Percentiles rank a stretch among this genome's conserved stretches.
phyloP scores from a whole-genome alignment of 495 filamentous ascomycete genomes.

The Aspergillus hancockii region DNA sequence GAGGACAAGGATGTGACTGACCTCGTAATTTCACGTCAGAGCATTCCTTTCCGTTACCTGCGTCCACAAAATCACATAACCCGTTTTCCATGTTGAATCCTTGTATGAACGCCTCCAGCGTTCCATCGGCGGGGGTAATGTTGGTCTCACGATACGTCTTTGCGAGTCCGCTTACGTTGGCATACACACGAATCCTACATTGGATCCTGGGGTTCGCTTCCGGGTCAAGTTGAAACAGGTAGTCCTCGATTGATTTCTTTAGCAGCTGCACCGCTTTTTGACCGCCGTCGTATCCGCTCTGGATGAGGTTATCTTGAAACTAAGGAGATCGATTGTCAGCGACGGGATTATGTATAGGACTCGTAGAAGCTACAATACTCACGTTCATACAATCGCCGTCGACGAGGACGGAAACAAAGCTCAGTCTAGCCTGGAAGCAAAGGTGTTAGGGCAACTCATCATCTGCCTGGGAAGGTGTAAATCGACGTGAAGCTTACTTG shows the following conservation, averaged over 20 bases:
- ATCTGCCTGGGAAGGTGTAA: not conserved
- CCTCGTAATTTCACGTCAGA: conserved; percentile 34
- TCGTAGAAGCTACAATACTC: not conserved
- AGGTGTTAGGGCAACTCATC: not conserved
- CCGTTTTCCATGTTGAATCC: conserved; percentile 34
- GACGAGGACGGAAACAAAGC: conserved; percentile 31
- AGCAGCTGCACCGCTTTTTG: conserved; percentile 24
- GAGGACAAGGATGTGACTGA: conserved; percentile 7
- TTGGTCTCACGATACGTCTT: conserved; percentile 24
- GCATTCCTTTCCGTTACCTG: conserved; percentile 36
- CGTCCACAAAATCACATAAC: conserved; percentile 35
- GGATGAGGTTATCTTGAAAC: conserved; percentile 24
- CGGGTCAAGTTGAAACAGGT: conserved; percentile 11
- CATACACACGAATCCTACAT: conserved; percentile 30
- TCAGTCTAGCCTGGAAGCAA: conserved; percentile 17
- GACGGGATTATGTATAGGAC: not conserved
- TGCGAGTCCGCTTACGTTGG: conserved; percentile 30
- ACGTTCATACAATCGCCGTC: conserved; percentile 39
- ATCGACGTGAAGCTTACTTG: not conserved
- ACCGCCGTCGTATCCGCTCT: conserved; percentile 25
- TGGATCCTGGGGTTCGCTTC: conserved; percentile 17
- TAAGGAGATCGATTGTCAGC: not conserved
- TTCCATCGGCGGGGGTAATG: conserved; percentile 14
- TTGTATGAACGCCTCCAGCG: conserved; percentile 26
- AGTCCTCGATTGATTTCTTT: conserved; percentile 14